A percentile compares a stretch with the other conserved stretches of the same genome.
These are phyloP conservation scores for Wickerhamiella parazyma DNA, from an alignment of 805 yeast genomes.

Conservation along the genomic window DNA sequence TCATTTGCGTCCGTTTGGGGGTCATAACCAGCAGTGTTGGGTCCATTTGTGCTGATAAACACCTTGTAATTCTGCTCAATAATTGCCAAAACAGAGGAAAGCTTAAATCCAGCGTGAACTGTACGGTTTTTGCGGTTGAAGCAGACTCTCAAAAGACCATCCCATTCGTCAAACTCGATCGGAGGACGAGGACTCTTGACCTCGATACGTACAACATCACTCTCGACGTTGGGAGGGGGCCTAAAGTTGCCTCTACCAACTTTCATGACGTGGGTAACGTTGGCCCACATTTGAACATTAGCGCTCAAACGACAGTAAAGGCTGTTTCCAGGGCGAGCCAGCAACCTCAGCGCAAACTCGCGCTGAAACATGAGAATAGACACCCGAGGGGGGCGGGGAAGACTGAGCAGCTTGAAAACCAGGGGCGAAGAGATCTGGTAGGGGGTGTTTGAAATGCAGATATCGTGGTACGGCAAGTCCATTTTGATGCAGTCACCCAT, in stretches of 20 bases:
- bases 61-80: conserved; percentile 81
- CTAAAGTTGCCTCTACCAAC: conserved; percentile 93
- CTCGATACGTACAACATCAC: conserved; percentile 88
- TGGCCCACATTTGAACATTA: conserved; percentile 99
- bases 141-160: conserved; percentile 79
- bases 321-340: conserved; percentile 94
- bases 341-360: conserved; percentile 83
- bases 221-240: conserved; percentile 98
- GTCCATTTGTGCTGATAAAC: conserved; percentile 42
- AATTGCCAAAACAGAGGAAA: conserved; percentile 62
- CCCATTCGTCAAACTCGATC: conserved; percentile 92
- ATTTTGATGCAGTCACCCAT: conserved; percentile 95
- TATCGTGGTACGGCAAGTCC: conserved; percentile 86
- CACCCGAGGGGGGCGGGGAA: conserved; percentile 88
- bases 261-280: conserved; percentile 95
- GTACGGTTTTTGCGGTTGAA: conserved; percentile 91
- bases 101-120: conserved; percentile 82
- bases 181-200: conserved; percentile 89
- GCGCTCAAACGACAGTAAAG: conserved; percentile 88
- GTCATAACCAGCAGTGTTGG: conserved; percentile 32
- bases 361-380: conserved; percentile 95
- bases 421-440: conserved; percentile 95
- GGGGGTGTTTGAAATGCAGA: conserved; percentile 94
- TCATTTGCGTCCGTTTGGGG: conserved; percentile 27
- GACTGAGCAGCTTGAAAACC: conserved; percentile 80